Conservation (phyloP, 2,329 filamentous ascomycete genomes). For the Acarospora socialis region DNA sequence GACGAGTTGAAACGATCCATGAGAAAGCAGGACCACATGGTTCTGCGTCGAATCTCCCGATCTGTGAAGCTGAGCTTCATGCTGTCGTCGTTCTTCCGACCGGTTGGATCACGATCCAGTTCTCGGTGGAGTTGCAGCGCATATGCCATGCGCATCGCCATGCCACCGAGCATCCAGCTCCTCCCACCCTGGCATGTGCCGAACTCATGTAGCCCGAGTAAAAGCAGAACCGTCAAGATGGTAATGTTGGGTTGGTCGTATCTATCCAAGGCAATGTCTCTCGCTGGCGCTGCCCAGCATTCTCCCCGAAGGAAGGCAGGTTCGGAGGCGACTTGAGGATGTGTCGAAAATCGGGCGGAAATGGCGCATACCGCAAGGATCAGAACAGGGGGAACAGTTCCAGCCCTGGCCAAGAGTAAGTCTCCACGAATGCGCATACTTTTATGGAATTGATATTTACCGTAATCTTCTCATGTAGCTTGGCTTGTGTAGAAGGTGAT, state of each 20-base stretch:
- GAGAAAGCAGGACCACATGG: conserved; percentile 96
- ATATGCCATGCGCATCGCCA: conserved; percentile 94
- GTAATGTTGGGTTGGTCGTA: conserved; percentile 96
- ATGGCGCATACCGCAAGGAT: conserved; percentile 90
- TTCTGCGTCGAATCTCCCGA: conserved; percentile 77
- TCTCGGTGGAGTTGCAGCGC: conserved; percentile 88
- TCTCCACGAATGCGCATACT: not conserved
- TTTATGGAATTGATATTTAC: conserved; percentile 31
- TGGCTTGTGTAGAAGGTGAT: conserved; percentile 87
- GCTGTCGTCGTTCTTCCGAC: conserved; percentile 40
- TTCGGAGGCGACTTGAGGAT: conserved; percentile 61
- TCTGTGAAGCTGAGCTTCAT: conserved; percentile 74
- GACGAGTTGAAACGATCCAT: conserved; percentile 98
- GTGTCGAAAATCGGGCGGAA: conserved; percentile 85
- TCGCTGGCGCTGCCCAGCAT: conserved; percentile 75
- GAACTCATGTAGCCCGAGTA: conserved; percentile 87
- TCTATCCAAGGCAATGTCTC: conserved; percentile 70
- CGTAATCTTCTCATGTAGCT: conserved; percentile 84
- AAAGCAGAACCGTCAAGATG: conserved; percentile 76
- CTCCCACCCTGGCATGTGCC: conserved; percentile 91
- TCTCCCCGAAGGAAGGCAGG: conserved; percentile 80
- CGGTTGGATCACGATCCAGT: conserved; percentile 63
- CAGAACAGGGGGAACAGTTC: conserved; percentile 74
- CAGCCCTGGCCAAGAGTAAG: conserved; percentile 39
- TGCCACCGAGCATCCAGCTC: conserved; percentile 90